phyloP scores from a whole-genome alignment of 2,329 filamentous ascomycete species.

The Aureobasidium sp. region DNA sequence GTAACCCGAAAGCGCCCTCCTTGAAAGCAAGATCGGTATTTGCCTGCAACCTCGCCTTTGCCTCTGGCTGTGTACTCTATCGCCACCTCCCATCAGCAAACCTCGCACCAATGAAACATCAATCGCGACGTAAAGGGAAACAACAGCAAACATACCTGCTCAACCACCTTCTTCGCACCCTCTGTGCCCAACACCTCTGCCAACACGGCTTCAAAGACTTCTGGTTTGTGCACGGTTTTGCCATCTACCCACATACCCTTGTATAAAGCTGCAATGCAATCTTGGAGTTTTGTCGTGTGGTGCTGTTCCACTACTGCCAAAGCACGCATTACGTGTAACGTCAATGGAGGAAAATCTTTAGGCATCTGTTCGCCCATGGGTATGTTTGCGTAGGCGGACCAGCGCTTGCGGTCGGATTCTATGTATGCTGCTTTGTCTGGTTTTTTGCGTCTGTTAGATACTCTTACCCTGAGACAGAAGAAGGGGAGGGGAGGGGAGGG shows the following conservation, averaged over 20 bases:
- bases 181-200: constrained; percentile 39
- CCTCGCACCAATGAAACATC: background rate
- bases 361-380: constrained; percentile 43
- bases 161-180: constrained; percentile 36
- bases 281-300: constrained; percentile 34
- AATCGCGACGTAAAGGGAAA: background rate
- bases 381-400: constrained; percentile 47
- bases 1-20: constrained; percentile 54
- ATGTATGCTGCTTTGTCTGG: constrained; percentile 56
- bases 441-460: background rate
- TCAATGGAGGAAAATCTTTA: constrained; percentile 48
- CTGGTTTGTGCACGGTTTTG: constrained; percentile 39
- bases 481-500: background rate
- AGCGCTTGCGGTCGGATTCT: constrained; percentile 46
- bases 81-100: background rate
- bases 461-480: no score
- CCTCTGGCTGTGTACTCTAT: constrained; percentile 27
- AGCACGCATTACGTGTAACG: constrained; percentile 40
- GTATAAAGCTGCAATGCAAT: constrained; percentile 43
- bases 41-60: constrained; percentile 40
- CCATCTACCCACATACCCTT: constrained; percentile 47
- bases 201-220: constrained; percentile 41
- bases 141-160: constrained; percentile 29
- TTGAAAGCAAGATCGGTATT: constrained; percentile 48
- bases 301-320: constrained; percentile 42